phyloP scores from a whole-genome alignment of 108 stramenopile genomes.

The Halocafeteria seosinensis region DNA sequence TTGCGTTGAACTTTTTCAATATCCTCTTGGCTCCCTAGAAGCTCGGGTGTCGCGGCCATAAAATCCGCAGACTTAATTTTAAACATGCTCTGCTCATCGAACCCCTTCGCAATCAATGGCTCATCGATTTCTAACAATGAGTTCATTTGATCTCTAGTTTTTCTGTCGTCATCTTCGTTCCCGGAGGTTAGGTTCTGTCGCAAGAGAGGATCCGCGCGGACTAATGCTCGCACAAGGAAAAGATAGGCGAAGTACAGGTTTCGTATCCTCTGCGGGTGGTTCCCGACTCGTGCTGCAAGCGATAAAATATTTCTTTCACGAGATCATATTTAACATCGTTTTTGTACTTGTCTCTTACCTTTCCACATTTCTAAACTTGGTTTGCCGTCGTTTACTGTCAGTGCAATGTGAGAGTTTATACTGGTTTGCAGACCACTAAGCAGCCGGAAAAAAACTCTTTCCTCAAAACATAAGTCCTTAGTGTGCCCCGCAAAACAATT shows the following conservation, averaged over 20 bases:
- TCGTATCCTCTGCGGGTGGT: constrained; percentile 61
- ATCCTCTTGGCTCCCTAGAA: neutral
- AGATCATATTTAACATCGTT: no score
- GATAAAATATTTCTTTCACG: no score
- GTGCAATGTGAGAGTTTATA: constrained; percentile 64
- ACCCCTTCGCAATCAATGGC: constrained; percentile 57
- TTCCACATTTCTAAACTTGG: neutral
- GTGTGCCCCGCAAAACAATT: constrained; percentile 50
- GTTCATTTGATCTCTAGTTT: constrained; percentile 36
- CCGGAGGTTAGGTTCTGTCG: constrained; percentile 55
- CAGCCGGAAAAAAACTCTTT: constrained; percentile 67
- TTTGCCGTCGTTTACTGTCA: constrained; percentile 55
- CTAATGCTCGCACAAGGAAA: constrained; percentile 59
- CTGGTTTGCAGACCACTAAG: constrained; percentile 65
- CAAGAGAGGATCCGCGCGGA: constrained; percentile 53
- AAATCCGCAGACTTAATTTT: neutral
- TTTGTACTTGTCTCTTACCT: no score
- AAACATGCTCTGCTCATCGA: constrained; percentile 82
- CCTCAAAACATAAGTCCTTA: constrained; percentile 60
- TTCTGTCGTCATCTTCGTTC: constrained; percentile 57
- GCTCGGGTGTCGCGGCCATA: neutral
- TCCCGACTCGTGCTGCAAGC: constrained; percentile 57
- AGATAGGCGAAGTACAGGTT: constrained; percentile 84
- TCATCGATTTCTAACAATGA: constrained; percentile 56
- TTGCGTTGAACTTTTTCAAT: neutral